Conservation (phyloP, 768 basidiomycete genomes). For the Podaxis rugospora region DNA sequence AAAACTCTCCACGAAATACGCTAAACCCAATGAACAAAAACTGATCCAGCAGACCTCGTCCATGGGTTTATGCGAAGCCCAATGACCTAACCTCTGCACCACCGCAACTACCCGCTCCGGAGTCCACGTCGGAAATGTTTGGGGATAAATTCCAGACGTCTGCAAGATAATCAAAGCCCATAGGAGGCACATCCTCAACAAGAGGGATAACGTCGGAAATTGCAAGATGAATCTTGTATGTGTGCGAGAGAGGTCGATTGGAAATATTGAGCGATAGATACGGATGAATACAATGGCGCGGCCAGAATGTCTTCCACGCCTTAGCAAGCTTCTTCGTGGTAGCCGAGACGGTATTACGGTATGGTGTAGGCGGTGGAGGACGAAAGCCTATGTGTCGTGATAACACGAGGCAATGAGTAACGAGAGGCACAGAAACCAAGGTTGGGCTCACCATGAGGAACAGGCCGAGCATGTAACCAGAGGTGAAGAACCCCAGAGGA, state of each 20-base stretch:
- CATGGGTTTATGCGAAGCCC: conserved; percentile 50
- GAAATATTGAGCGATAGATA: conserved; percentile 43
- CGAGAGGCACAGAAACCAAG: conserved; percentile 1
- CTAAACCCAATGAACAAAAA: conserved; percentile 62
- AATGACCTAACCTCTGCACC: conserved; percentile 34
- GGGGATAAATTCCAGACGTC: conserved; percentile 39
- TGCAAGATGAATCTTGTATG: conserved; percentile 56
- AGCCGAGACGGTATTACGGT: conserved; percentile 65
- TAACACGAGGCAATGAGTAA: background rate
- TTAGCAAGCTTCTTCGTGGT: conserved; percentile 12
- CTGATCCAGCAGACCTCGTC: conserved; percentile 69
- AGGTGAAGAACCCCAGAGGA: conserved; percentile 70
- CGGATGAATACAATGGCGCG: conserved; percentile 21
- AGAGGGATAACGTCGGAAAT: conserved; percentile 57
- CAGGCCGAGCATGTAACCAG: conserved; percentile 66
- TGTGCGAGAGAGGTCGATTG: conserved; percentile 59
- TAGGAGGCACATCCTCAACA: conserved; percentile 50
- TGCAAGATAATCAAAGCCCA: conserved; percentile 62
- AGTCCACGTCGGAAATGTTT: conserved; percentile 20
- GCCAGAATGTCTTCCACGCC: conserved; percentile 21
- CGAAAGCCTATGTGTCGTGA: conserved; percentile 45
- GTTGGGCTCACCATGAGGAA: conserved; percentile 51
- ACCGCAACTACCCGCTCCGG: conserved; percentile 16
- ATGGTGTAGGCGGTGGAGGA: conserved; percentile 75
- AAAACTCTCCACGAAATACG: conserved; percentile 62